A percentile compares a stretch with the other conserved stretches of the same genome.
These are phyloP conservation scores for Colletotrichum spaethianum DNA, from an alignment of 2,329 filamentous ascomycete species.

Conservation along the genomic window DNA sequence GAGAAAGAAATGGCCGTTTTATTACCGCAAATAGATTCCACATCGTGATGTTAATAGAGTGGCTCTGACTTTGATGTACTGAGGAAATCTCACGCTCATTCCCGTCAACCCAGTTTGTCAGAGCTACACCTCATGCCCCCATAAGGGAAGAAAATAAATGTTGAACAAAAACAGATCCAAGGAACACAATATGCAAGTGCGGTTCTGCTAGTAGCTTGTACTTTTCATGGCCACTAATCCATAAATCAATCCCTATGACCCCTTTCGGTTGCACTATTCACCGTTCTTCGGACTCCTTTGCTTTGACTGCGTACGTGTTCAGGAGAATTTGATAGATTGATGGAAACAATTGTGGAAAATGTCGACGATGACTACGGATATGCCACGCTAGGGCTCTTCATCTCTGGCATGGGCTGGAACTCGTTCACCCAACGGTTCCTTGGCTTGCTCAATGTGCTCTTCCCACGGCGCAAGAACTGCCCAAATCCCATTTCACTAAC, in stretches of 20 bases:
- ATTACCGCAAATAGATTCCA: not conserved
- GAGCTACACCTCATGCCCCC: no score
- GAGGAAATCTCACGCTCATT: no score
- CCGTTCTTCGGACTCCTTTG: not conserved
- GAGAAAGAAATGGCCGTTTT: not conserved
- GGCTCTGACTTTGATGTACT: no score
- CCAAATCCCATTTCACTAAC: constrained; percentile 64
- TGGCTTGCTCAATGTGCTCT: constrained; percentile 42
- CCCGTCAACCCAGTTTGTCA: no score
- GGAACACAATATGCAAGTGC: no score
- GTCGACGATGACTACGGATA: not conserved
- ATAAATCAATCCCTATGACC: no score
- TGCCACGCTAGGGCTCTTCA: not conserved
- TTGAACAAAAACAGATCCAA: no score
- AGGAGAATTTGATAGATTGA: not conserved
- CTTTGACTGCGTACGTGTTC: not conserved
- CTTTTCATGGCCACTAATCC: no score
- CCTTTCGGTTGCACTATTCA: not conserved
- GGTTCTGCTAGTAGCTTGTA: no score
- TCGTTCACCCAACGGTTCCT: constrained; percentile 42
- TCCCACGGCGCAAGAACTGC: constrained; percentile 61
- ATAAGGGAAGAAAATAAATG: no score
- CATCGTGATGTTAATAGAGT: not conserved
- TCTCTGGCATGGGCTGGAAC: constrained; percentile 23
- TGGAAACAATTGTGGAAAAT: no score